phyloP scores from a whole-genome alignment of 192 early-diverging fungal genomes.

The Entrophospora sp. region DNA sequence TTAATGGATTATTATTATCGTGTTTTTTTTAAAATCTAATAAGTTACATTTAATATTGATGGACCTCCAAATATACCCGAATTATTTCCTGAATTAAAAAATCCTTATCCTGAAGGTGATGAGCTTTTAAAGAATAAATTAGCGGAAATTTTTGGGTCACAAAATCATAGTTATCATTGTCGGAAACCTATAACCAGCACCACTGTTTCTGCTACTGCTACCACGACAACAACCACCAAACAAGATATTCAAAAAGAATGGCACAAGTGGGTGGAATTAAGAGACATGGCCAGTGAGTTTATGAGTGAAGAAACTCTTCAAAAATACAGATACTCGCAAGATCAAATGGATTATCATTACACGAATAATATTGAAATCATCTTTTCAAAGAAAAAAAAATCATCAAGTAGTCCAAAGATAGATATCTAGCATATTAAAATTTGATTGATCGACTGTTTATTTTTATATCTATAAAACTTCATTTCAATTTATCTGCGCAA shows the following conservation, averaged over 20 bases:
- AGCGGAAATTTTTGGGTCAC: background rate
- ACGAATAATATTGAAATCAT: background rate
- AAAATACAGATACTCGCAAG: background rate
- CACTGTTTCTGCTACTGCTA: too few relatives aligned
- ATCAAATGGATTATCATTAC: conserved; percentile 13
- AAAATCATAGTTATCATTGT: background rate
- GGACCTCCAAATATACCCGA: background rate
- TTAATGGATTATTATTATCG: too few relatives aligned
- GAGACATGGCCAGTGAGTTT: background rate
- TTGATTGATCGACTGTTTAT: too few relatives aligned
- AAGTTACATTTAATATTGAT: conserved; percentile 4
- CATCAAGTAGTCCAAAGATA: too few relatives aligned
- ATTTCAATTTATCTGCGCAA: too few relatives aligned
- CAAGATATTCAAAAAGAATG: background rate
- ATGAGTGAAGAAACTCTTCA: background rate
- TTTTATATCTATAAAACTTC: too few relatives aligned
- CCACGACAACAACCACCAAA: background rate
- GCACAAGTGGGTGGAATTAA: conserved; percentile 4
- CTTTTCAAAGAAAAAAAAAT: too few relatives aligned
- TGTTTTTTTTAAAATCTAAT: too few relatives aligned
- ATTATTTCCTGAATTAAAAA: conserved; percentile 6
- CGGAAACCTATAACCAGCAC: too few relatives aligned
- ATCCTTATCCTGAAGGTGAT: conserved; percentile 1
- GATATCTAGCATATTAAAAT: too few relatives aligned
- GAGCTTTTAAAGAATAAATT: background rate